phyloP scores from a whole-genome alignment of 805 yeast genomes.

The Candida morakotiae region DNA sequence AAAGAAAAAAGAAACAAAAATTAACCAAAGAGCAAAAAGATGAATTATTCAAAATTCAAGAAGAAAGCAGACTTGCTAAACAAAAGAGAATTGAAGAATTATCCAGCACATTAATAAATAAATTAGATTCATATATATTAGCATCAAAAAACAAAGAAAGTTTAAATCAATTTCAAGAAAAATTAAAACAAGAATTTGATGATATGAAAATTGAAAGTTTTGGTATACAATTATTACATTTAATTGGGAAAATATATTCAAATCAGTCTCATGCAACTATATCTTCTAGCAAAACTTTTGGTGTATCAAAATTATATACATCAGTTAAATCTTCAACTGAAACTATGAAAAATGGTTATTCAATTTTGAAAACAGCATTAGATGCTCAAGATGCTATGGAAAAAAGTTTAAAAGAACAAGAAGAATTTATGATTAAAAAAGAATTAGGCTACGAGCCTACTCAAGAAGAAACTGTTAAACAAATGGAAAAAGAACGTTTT shows the following conservation, averaged over 20 bases:
- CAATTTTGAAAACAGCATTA: constrained; percentile 74
- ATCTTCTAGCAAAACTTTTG: constrained; percentile 75
- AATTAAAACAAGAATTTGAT: constrained; percentile 61
- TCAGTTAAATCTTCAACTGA: constrained; percentile 81
- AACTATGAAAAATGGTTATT: constrained; percentile 77
- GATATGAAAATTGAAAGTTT: constrained; percentile 91
- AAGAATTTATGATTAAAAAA: constrained; percentile 25
- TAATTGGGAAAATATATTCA: constrained; percentile 77
- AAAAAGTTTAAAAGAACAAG: constrained; percentile 71
- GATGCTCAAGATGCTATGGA: constrained; percentile 77
- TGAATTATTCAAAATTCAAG: constrained; percentile 46
- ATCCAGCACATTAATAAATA: constrained; percentile 42
- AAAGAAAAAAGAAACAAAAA: constrained; percentile 28
- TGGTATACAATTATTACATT: constrained; percentile 81
- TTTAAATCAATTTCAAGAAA: constrained; percentile 48
- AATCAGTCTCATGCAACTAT: constrained; percentile 71
- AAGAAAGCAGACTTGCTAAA: constrained; percentile 50
- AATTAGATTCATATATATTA: constrained; percentile 48
- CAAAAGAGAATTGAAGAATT: constrained; percentile 48
- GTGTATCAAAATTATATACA: constrained; percentile 80
- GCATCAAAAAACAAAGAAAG: constrained; percentile 63
- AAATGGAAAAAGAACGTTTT: constrained; percentile 72
- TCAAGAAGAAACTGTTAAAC: constrained; percentile 31
- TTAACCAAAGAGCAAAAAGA: constrained; percentile 41
- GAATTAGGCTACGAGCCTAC: constrained; percentile 28